A percentile compares a stretch with the other conserved stretches of the same genome.
phyloP scores from a whole-genome alignment of 1,284 basidiomycete species.

The Sphagnurus paluster region DNA sequence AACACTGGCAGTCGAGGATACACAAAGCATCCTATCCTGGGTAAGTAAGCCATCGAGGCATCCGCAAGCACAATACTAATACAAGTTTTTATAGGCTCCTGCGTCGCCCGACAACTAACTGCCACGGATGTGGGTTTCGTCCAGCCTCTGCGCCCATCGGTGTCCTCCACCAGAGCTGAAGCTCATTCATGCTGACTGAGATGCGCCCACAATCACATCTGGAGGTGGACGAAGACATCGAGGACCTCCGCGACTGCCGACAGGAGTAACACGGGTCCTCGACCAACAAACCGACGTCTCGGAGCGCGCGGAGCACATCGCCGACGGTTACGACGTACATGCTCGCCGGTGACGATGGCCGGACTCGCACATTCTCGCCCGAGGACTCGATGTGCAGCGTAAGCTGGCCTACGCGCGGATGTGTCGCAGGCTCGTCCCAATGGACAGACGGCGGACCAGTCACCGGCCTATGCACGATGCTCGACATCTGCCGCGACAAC shows the following conservation, averaged over 20 bases:
- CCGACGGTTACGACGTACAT: conserved; percentile 2
- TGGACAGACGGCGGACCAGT: neutral
- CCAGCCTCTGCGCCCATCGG: neutral
- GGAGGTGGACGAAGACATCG: neutral
- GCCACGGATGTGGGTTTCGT: neutral
- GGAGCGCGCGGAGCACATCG: conserved; percentile 1
- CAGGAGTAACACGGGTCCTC: neutral
- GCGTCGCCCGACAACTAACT: conserved; percentile 1
- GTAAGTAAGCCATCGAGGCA: no score
- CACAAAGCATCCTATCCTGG: no score
- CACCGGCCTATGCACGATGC: neutral
- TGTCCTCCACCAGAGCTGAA: conserved; percentile 3
- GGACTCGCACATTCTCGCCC: neutral
- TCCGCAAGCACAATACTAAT: no score
- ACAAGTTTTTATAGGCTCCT: no score
- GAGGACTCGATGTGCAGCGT: neutral
- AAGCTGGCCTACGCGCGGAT: neutral
- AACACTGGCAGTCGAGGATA: no score
- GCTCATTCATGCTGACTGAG: neutral
- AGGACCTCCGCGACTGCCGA: no score
- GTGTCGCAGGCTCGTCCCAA: conserved; percentile 1
- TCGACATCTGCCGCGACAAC: neutral
- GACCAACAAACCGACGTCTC: neutral
- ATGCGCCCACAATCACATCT: neutral
- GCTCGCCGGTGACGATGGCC: neutral